Evolutionary conservation across 192 early-diverging fungal species (phyloP).

Genomic region (Obelidium mucronatum): DNA sequence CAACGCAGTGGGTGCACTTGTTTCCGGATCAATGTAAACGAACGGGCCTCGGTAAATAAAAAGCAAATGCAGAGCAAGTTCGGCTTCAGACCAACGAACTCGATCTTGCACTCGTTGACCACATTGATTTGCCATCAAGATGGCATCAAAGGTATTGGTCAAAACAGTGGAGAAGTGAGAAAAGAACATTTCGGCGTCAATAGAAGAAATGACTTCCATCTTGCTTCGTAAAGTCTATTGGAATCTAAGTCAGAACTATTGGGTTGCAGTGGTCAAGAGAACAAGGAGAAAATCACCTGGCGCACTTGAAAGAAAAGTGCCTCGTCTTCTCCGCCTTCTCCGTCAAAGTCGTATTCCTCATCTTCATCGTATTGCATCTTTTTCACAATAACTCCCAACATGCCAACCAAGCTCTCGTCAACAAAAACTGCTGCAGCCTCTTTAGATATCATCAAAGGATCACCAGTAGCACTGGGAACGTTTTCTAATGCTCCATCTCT

Average conservation of each 20-base stretch:
- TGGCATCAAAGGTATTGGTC: slow-evolving; percentile 65
- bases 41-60: slow-evolving; percentile 74
- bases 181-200: slow-evolving; percentile 69
- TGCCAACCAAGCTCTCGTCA: slow-evolving; percentile 41
- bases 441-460: background rate
- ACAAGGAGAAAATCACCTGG: slow-evolving; percentile 52
- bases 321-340: slow-evolving; percentile 79
- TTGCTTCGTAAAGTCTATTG: slow-evolving; percentile 48
- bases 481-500: slow-evolving; percentile 31
- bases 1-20: slow-evolving; percentile 56
- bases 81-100: slow-evolving; percentile 73
- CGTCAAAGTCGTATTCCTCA: slow-evolving; percentile 71
- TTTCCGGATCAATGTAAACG: slow-evolving; percentile 59
- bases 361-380: slow-evolving; percentile 95
- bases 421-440: slow-evolving; percentile 5
- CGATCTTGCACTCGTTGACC: slow-evolving; percentile 23
- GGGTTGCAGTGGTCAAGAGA: background rate
- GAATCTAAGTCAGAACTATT: background rate
- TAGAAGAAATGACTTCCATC: slow-evolving; percentile 74
- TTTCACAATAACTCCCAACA: slow-evolving; percentile 73
- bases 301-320: slow-evolving; percentile 75
- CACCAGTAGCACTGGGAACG: background rate
- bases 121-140: slow-evolving; percentile 25
- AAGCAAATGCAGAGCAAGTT: slow-evolving; percentile 76
- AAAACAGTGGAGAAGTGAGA: slow-evolving; percentile 68